phyloP scores from a whole-genome alignment of 495 filamentous ascomycete species.

The Penicillium steckii region DNA sequence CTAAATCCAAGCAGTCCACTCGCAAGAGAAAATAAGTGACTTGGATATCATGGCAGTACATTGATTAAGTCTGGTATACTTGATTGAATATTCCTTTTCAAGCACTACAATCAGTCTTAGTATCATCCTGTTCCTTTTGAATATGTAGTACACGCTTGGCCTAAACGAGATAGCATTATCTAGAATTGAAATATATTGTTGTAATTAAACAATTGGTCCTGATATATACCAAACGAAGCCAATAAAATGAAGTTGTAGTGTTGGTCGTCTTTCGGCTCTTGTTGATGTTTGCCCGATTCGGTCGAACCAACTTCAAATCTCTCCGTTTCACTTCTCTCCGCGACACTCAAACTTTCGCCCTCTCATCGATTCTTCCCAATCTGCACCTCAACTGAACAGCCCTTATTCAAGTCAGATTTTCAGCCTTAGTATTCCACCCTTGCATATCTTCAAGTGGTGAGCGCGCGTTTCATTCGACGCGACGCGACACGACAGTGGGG shows the following conservation, averaged over 20 bases:
- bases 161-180: no score
- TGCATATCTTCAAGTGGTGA: not conserved
- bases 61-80: no score
- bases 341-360: not conserved
- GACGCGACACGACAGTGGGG: constrained; percentile 4
- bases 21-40: constrained; percentile 44
- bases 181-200: no score
- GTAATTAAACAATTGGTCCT: no score
- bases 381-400: no score
- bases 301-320: constrained; percentile 16
- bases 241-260: not conserved
- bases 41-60: not conserved
- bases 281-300: constrained; percentile 25
- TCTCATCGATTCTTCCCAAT: not conserved
- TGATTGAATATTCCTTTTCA: no score
- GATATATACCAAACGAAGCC: no score
- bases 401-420: no score
- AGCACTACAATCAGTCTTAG: no score
- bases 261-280: not conserved
- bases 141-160: no score
- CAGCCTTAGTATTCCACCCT: not conserved
- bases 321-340: constrained; percentile 19
- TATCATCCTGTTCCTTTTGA: no score
- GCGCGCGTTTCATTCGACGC: constrained; percentile 1
- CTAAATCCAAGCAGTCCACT: constrained; percentile 29